phyloP scores from a whole-genome alignment of 2,329 filamentous ascomycete genomes.

The Xylariaceae sp. region DNA sequence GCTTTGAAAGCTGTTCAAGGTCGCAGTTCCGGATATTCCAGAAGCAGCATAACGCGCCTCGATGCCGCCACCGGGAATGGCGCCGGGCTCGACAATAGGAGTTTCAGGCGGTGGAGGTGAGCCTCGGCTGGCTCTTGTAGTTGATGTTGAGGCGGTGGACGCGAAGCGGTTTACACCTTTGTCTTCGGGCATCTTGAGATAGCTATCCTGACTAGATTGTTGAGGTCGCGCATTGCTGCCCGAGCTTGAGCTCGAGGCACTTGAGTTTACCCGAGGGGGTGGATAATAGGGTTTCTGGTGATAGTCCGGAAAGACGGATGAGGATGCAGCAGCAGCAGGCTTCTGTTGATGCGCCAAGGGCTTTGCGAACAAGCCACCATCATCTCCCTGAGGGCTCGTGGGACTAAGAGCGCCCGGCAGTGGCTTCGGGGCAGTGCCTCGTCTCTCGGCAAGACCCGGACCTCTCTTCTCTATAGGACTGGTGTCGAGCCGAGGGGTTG shows the following conservation, averaged over 20 bases:
- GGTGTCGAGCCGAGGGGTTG: conserved; percentile 51
- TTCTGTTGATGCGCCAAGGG: conserved; percentile 47
- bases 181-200: conserved; percentile 40
- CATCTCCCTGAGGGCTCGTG: conserved; percentile 70
- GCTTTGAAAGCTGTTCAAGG: conserved; percentile 74
- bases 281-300: conserved; percentile 59
- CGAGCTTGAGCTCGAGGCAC: conserved; percentile 29
- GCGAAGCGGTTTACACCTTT: conserved; percentile 57
- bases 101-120: conserved; percentile 95
- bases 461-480: conserved; percentile 54
- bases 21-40: conserved; percentile 82
- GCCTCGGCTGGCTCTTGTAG: conserved; percentile 84
- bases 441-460: conserved; percentile 71
- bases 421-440: conserved; percentile 76
- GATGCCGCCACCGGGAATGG: conserved; percentile 73
- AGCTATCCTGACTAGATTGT: conserved; percentile 27
- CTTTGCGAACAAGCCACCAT: conserved; percentile 75
- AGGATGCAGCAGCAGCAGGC: conserved; percentile 37
- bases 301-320: conserved; percentile 46
- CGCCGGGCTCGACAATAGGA: conserved; percentile 69
- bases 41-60: conserved; percentile 88
- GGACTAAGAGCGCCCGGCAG: conserved; percentile 64
- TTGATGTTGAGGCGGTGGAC: conserved; percentile 89
- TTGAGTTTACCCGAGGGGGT: conserved; percentile 43
- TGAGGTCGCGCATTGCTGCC: conserved; percentile 31